Conservation (phyloP, 257 asterid species). For the Rubia yunnanensis region DNA sequence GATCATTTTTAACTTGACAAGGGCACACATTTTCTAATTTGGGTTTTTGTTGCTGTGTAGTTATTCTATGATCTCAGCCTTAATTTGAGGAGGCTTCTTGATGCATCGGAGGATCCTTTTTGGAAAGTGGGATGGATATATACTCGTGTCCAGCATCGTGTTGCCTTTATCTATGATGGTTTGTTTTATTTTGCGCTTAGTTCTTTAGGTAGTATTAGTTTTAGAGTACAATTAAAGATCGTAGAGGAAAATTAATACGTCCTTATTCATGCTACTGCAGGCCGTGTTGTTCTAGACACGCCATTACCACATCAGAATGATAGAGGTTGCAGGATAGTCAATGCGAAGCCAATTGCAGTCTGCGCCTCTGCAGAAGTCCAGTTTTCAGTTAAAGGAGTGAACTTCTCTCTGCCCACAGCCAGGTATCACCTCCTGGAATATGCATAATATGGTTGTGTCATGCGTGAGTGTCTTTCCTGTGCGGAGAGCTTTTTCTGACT, state of each 20-base stretch:
- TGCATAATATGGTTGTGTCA: slow-evolving; percentile 8
- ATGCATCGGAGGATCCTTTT: slow-evolving; percentile 57
- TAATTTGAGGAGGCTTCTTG: slow-evolving; percentile 70
- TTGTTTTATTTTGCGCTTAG: slow-evolving; percentile 12
- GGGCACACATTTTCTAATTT: neutral
- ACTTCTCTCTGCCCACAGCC: slow-evolving; percentile 53
- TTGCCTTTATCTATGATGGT: slow-evolving; percentile 76
- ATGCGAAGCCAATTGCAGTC: slow-evolving; percentile 68
- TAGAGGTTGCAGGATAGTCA: slow-evolving; percentile 51
- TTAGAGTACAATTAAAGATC: neutral
- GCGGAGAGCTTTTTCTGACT: neutral
- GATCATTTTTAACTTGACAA: neutral
- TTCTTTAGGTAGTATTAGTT: slow-evolving; percentile 3
- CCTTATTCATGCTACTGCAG: slow-evolving; percentile 32
- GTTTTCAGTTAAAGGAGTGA: slow-evolving; percentile 67
- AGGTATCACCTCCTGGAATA: slow-evolving; percentile 40
- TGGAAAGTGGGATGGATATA: slow-evolving; percentile 91
- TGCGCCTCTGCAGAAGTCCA: slow-evolving; percentile 50
- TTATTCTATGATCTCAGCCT: slow-evolving; percentile 52
- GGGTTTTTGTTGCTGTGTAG: slow-evolving; percentile 34
- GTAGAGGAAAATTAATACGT: slow-evolving; percentile 12
- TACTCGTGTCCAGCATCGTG: slow-evolving; percentile 54
- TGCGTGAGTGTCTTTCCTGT: neutral
- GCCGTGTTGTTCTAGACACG: slow-evolving; percentile 65
- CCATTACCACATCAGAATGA: slow-evolving; percentile 38